These are phyloP conservation scores for Ilex aquifolium DNA, from an alignment of 257 asterid genomes.

Conservation along the genomic window DNA sequence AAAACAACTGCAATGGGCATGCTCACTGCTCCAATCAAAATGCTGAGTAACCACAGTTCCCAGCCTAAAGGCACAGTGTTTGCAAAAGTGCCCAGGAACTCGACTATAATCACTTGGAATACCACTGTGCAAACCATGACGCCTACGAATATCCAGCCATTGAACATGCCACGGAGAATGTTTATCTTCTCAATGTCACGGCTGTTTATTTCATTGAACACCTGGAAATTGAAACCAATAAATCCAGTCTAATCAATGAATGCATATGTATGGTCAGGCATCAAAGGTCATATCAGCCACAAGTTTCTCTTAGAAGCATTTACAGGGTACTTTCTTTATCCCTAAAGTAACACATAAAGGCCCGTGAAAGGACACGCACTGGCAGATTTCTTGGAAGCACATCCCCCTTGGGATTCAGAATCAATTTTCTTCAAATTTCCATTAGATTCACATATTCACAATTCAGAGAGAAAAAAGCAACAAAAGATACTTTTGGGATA, in stretches of 20 bases:
- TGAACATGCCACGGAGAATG: conserved; percentile 60
- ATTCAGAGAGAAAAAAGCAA: too few species aligned
- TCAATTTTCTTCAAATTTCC: too few species aligned
- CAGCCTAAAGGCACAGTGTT: conserved; percentile 80
- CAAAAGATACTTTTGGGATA: too few species aligned
- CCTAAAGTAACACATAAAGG: too few species aligned
- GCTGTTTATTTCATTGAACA: conserved; percentile 96
- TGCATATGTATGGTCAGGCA: not conserved
- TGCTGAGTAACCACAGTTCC: conserved; percentile 73
- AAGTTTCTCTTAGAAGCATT: not conserved
- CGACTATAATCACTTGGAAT: conserved; percentile 86
- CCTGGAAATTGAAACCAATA: conserved; percentile 35
- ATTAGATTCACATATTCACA: too few species aligned
- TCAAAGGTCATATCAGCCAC: not conserved
- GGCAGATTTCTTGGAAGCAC: too few species aligned
- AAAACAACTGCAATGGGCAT: conserved; percentile 63
- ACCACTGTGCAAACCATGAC: conserved; percentile 54
- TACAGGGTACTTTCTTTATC: too few species aligned
- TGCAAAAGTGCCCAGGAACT: conserved; percentile 88
- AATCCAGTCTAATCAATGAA: not conserved
- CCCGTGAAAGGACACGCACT: too few species aligned
- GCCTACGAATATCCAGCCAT: conserved; percentile 64
- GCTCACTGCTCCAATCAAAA: conserved; percentile 55
- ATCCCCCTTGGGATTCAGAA: too few species aligned
- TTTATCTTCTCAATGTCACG: conserved; percentile 92